phyloP scores from a whole-genome alignment of 805 yeast genomes.

The Ogataea ganodermae region DNA sequence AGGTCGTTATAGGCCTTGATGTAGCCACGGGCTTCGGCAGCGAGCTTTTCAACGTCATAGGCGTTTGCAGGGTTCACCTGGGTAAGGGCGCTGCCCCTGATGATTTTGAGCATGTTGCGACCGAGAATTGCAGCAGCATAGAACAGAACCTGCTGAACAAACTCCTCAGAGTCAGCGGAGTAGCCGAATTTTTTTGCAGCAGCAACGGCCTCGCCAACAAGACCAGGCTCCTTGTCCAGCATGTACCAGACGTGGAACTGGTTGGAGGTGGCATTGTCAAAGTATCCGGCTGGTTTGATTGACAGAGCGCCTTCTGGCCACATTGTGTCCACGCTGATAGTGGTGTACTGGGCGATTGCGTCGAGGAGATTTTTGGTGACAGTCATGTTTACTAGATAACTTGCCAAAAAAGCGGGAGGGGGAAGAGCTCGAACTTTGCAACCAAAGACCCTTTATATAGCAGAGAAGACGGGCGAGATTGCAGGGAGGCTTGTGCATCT shows the following conservation, averaged over 20 bases:
- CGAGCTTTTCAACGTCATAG: slow-evolving; percentile 27
- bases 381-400: slow-evolving; percentile 7
- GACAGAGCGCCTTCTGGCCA: slow-evolving; percentile 17
- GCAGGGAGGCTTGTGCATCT: too few relatives aligned
- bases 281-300: slow-evolving; percentile 16
- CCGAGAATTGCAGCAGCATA: slow-evolving; percentile 28
- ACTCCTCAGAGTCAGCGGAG: slow-evolving; percentile 10
- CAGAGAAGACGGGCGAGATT: too few relatives aligned
- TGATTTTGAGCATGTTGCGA: slow-evolving; percentile 19
- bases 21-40: slow-evolving; percentile 28
- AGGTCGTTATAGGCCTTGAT: slow-evolving; percentile 33
- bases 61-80: slow-evolving; percentile 32
- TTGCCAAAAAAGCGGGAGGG: too few relatives aligned
- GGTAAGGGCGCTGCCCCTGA: slow-evolving; percentile 25
- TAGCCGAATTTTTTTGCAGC: slow-evolving; percentile 15
- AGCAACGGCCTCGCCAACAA: slow-evolving; percentile 21
- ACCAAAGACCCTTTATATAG: not conserved
- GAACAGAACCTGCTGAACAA: slow-evolving; percentile 21
- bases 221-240: slow-evolving; percentile 21
- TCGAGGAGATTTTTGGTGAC: slow-evolving; percentile 10
- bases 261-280: slow-evolving; percentile 29
- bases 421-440: not conserved
- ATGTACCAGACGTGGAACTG: slow-evolving; percentile 27
- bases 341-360: slow-evolving; percentile 18
- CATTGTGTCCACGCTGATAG: slow-evolving; percentile 23